These are phyloP conservation scores for Microthlaspi erraticum DNA, from an alignment of 345 rosid species.

Conservation along the genomic window DNA sequence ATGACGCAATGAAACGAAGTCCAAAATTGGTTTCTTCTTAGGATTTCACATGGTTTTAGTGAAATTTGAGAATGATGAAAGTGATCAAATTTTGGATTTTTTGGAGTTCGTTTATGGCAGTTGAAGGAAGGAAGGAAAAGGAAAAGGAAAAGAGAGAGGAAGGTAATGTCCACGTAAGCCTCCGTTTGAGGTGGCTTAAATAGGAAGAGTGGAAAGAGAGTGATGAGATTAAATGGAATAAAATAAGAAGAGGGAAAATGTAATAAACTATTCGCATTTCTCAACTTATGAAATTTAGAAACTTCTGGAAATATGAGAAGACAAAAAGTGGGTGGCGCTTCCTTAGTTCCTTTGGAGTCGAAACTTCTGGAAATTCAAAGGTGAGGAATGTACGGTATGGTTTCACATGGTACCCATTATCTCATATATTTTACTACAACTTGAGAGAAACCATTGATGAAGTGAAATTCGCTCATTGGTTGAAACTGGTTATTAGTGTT, in stretches of 20 bases:
- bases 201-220: constrained; percentile 5
- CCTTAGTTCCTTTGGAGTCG: neutral
- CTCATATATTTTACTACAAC: neutral
- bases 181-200: constrained; percentile 8
- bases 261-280: constrained; percentile 45
- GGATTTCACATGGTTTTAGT: neutral
- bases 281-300: constrained; percentile 46
- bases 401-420: neutral
- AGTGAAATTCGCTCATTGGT: neutral
- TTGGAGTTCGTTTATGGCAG: constrained; percentile 42
- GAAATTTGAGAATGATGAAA: neutral
- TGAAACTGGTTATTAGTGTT: neutral
- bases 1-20: neutral
- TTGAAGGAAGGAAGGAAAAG: constrained; percentile 14
- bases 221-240: constrained; percentile 31
- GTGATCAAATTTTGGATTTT: too few relatives aligned
- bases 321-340: neutral
- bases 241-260: neutral
- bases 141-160: constrained; percentile 33
- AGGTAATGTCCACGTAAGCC: constrained; percentile 33
- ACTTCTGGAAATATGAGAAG: constrained; percentile 54
- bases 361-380: constrained; percentile 33
- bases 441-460: neutral
- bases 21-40: neutral
- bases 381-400: constrained; percentile 36